Base-by-base conservation (phyloP, 352 stramenopile species). In the Globisporangium paroecandrum region DNA sequence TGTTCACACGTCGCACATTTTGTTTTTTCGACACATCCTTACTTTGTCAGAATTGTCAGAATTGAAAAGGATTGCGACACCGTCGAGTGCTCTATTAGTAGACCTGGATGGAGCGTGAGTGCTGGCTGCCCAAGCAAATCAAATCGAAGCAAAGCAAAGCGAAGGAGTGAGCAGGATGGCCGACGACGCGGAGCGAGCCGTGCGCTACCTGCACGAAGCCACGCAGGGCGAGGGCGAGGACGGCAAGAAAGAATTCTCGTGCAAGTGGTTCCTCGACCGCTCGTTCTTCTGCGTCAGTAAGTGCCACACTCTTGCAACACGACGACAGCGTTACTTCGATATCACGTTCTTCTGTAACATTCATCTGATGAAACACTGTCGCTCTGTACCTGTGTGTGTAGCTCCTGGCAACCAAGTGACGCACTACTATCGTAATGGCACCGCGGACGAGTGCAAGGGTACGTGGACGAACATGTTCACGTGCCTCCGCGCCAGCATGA, bases 241-340 rank as follows among this genome's bases (percentile, higher is more conserved):
- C 8, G 69, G 72, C 65, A 90, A 87, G 74, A 69, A 71, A 25
- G 77, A 81, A 38, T 77, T 90, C 61, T 82, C 79, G 13, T 95
- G 87, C 69, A 67, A 74, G n/a, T 92, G 83, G 81, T 92, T 93
- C 66, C 65, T 95, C 1, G 85, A 95, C 63, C 82, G 81, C 38
- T 83, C 87, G 10, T 95, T 95, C 77, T 85, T 81, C 56, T 95
- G 87, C 69, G 83, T 91, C 74, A 93, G 87, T 95, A 89, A 75
- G 87, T 91, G 36, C 15, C 4, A 20, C n/a, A 18, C 25, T 4
- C 10, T 34, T 34, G 4, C 29, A 32, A 32, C 29, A 32, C 29
- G 29, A 32, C 29, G 3, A 24, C 25, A 9, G 7, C 15, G 22
- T 2, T 69, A 7, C 27, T 27, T 18, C n/a, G 10, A 18, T 18